Base-by-base conservation (phyloP, 2,329 filamentous ascomycete species). In the Fusarium tricinctum region DNA sequence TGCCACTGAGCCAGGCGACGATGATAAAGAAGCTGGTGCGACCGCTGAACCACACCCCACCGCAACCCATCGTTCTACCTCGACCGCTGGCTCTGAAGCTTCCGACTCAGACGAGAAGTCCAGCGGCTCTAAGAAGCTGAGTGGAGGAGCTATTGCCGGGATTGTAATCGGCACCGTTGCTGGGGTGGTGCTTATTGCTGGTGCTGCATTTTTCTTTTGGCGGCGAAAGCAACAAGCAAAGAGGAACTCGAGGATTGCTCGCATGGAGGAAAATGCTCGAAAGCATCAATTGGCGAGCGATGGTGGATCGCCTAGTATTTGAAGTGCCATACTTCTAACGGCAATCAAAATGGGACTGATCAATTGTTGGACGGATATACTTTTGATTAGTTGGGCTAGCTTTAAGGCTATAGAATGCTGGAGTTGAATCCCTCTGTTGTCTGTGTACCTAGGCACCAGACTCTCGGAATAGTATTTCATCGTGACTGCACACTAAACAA, bases 111-210 rank as follows among this genome's bases (percentile, higher is more conserved):
- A 39, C 2, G 35, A 38, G 10, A 23, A 40, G 19, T 54, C 58
- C 0, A 66, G 70, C 52, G 76, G 75, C 4, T 89, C 88, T 7
- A 88, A 87, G 23, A 91, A 91, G 42, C 85, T 88, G 30, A 92
- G 94, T 15, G 87, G 87, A 20, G 91, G 91, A 42, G 86, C 88
- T 20, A 93, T 94, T 73, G 92, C 92, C 4, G 92, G 92, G 1
- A 90, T 92, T 61, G 91, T 91, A 4, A 82, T 94, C 63, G 92
- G 92, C 32, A 85, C 88, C 4, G 77, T 95, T 10, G 81, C 86
- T 12, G 91, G 88, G 43, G 85, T 88, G 6, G 83, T 84, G 1
- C 76, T 92, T 12, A 76, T 94, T 10, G 82, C 84, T n/a, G 87
- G 82, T 2, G 81, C 90, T 2, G 80, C 88, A 32, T 84, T 91